Conservation (phyloP, 306 rosid genomes). For the Vachellia collinsii region DNA sequence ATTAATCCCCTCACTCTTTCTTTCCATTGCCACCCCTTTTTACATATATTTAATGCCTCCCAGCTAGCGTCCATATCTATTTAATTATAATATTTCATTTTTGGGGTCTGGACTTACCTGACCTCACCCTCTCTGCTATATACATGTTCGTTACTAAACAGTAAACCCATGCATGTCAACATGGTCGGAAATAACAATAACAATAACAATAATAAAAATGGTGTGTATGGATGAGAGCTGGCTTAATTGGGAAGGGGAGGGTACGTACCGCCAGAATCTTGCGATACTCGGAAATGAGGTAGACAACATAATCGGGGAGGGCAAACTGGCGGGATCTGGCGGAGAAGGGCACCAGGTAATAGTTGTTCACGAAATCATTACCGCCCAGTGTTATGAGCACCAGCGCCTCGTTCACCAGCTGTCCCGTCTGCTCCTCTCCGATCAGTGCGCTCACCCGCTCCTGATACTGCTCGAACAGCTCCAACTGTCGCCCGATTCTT, state of each 20-base stretch:
- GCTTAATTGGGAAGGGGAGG: background rate
- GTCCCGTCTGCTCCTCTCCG: conserved; percentile 50
- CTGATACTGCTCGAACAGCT: conserved; percentile 71
- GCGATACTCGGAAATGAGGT: conserved; percentile 77
- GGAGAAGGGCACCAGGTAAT: conserved; percentile 74
- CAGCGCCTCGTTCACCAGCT: conserved; percentile 62
- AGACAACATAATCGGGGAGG: conserved; percentile 73
- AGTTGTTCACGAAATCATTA: conserved; percentile 89
- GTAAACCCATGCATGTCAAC: too few relatives aligned
- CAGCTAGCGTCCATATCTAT: too few relatives aligned
- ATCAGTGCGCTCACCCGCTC: conserved; percentile 60
- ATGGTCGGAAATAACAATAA: too few relatives aligned
- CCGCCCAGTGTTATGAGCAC: conserved; percentile 77
- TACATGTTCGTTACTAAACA: too few relatives aligned
- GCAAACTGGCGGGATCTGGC: conserved; percentile 84
- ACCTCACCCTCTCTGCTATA: background rate
- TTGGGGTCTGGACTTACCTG: too few relatives aligned
- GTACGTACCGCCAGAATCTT: conserved; percentile 64
- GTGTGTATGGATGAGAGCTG: too few relatives aligned
- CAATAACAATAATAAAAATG: too few relatives aligned
- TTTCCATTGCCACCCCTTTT: too few relatives aligned
- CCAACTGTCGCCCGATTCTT: conserved; percentile 58
- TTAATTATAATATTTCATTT: too few relatives aligned
- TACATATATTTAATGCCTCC: too few relatives aligned
- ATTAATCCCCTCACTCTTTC: too few relatives aligned